Conservation (phyloP, 2,329 filamentous ascomycete species). For the Phyllosticta paracitricarpa region DNA sequence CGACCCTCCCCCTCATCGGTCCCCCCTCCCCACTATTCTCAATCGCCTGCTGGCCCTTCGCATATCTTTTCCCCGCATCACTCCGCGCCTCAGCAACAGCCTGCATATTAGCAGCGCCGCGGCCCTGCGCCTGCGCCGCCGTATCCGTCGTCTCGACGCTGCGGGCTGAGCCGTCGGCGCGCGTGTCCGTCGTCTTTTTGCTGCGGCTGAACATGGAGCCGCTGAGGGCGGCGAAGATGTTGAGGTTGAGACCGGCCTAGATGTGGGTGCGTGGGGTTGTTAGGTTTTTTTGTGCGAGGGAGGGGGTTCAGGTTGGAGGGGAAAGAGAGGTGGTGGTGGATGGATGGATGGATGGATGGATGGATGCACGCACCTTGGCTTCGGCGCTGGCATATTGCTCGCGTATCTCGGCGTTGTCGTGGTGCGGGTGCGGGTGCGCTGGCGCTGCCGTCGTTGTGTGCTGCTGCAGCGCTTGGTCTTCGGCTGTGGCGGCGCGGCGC, state of each 20-base stretch:
- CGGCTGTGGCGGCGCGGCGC: background rate
- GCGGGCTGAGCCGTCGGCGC: conserved; percentile 18
- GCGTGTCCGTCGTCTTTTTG: conserved; percentile 22
- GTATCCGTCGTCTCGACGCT: conserved; percentile 17
- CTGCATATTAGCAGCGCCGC: background rate
- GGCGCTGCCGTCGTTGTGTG: background rate
- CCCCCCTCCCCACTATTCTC: conserved; percentile 19
- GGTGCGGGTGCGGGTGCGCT: background rate
- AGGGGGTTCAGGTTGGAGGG: background rate
- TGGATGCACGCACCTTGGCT: conserved; percentile 17
- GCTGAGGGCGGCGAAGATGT: conserved; percentile 25
- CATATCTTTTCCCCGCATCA: background rate
- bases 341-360: background rate
- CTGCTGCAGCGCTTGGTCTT: background rate
- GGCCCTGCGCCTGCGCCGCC: conserved; percentile 1
- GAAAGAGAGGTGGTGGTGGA: background rate
- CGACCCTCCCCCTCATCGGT: conserved; percentile 14
- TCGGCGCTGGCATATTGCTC: conserved; percentile 23
- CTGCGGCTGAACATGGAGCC: conserved; percentile 22
- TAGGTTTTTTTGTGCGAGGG: background rate
- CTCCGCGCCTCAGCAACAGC: background rate
- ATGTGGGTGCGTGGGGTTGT: background rate
- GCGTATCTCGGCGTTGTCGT: conserved; percentile 15
- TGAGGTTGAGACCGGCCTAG: conserved; percentile 26
- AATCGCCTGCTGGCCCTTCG: conserved; percentile 6